Conservation (phyloP, 306 rosid species). For the Parietaria judaica region DNA sequence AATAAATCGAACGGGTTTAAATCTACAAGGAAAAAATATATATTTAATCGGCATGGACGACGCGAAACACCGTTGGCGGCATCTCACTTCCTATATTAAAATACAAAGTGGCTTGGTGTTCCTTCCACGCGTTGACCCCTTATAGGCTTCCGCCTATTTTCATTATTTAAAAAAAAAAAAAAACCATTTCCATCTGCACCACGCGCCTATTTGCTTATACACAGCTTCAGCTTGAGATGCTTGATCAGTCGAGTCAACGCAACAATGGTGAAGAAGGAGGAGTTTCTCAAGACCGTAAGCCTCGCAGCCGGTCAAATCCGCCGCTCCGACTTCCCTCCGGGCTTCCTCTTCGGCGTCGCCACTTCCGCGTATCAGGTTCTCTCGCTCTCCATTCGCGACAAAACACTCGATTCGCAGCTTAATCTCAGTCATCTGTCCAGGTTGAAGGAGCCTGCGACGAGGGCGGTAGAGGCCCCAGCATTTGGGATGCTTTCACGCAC, state of each 20-base stretch:
- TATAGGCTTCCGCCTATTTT: too few relatives aligned
- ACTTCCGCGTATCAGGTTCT: slow-evolving; percentile 89
- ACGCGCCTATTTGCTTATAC: too few relatives aligned
- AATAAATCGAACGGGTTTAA: too few relatives aligned
- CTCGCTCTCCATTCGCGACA: background rate
- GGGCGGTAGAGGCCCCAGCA: slow-evolving; percentile 80
- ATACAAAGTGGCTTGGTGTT: too few relatives aligned
- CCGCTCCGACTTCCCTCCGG: slow-evolving; percentile 66
- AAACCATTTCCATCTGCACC: too few relatives aligned
- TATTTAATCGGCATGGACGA: too few relatives aligned
- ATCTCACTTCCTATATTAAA: too few relatives aligned
- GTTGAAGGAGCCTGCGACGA: slow-evolving; percentile 76
- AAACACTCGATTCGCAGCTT: background rate
- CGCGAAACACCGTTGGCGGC: too few relatives aligned
- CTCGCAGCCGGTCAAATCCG: slow-evolving; percentile 7
- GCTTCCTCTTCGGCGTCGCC: slow-evolving; percentile 74
- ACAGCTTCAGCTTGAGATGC: too few relatives aligned
- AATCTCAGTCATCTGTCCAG: slow-evolving; percentile 24
- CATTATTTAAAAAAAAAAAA: too few relatives aligned
- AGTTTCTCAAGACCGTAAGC: background rate
- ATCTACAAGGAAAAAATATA: too few relatives aligned
- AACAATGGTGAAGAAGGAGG: slow-evolving; percentile 2
- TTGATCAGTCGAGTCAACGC: background rate
- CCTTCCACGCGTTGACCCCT: too few relatives aligned
- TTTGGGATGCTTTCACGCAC: slow-evolving; percentile 88